phyloP scores from a whole-genome alignment of 2,329 filamentous ascomycete genomes.

The Monilinia polystroma region DNA sequence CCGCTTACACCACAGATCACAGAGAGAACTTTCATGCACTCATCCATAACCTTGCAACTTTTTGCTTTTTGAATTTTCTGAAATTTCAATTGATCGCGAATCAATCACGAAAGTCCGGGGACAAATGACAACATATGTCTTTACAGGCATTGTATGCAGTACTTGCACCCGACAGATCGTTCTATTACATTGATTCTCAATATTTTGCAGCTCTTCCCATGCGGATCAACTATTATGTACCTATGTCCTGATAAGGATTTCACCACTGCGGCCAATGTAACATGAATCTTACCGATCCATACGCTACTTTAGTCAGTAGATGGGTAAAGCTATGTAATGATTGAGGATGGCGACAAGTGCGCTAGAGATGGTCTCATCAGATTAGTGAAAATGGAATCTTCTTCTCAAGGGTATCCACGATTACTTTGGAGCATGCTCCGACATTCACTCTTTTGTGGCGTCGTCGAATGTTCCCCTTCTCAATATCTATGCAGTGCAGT shows the following conservation, averaged over 20 bases:
- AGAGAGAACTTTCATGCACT: too few species aligned
- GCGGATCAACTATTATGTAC: not conserved
- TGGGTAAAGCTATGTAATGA: not conserved
- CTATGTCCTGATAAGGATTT: constrained; percentile 13
- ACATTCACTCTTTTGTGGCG: not conserved
- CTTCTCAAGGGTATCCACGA: not conserved
- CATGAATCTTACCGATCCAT: not conserved
- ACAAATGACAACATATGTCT: constrained; percentile 23
- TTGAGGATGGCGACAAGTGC: constrained; percentile 20
- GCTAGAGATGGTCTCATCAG: constrained; percentile 15
- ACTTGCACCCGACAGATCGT: not conserved
- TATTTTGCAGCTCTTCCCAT: too few species aligned
- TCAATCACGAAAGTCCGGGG: constrained; percentile 21
- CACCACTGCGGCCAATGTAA: constrained; percentile 2
- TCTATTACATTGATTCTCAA: not conserved
- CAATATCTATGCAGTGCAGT: not conserved
- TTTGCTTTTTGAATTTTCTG: not conserved
- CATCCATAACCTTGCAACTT: not conserved
- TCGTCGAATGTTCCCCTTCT: not conserved
- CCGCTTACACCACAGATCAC: too few species aligned
- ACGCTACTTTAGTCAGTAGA: not conserved
- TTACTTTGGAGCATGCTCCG: not conserved
- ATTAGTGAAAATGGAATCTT: not conserved
- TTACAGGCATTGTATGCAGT: constrained; percentile 8
- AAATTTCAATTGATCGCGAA: not conserved